phyloP scores from a whole-genome alignment of 768 basidiomycete species.

The Rhodocollybia butyracea region DNA sequence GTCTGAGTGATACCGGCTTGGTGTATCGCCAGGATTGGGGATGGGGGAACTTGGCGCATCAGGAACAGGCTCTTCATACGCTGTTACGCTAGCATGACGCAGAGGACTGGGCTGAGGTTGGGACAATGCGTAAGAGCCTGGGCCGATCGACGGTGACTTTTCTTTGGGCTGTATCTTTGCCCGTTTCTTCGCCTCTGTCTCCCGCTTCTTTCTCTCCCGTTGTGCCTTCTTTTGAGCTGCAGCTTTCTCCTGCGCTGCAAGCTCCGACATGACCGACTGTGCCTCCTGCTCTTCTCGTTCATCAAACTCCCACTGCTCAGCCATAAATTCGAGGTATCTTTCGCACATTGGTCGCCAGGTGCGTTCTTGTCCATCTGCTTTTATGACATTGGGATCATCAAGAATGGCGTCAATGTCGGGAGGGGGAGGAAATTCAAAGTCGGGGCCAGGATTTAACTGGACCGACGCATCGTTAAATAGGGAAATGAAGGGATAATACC shows the following conservation, averaged over 20 bases:
- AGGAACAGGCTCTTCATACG: background rate
- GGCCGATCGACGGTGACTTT: conserved; percentile 19
- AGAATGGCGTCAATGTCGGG: conserved; percentile 61
- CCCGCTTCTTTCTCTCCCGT: conserved; percentile 46
- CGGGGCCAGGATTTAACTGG: conserved; percentile 83
- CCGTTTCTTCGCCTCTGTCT: conserved; percentile 50
- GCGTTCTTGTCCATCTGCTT: conserved; percentile 28
- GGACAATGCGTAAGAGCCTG: conserved; percentile 15
- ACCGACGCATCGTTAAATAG: conserved; percentile 89
- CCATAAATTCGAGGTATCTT: conserved; percentile 81
- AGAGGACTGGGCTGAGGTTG: conserved; percentile 22
- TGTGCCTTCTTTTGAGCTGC: conserved; percentile 32
- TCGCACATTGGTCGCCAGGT: conserved; percentile 82
- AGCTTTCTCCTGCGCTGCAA: conserved; percentile 28
- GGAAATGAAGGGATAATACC: conserved; percentile 95
- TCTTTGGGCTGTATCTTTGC: conserved; percentile 32
- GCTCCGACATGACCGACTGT: conserved; percentile 34
- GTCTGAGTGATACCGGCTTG: background rate
- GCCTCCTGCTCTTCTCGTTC: conserved; percentile 74
- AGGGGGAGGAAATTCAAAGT: conserved; percentile 80
- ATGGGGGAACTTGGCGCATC: background rate
- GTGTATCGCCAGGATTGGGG: background rate
- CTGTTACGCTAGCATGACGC: conserved; percentile 18
- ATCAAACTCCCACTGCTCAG: conserved; percentile 78
- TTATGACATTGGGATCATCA: conserved; percentile 17